These are phyloP conservation scores for Cladobotryum protrusum DNA, from an alignment of 2,329 filamentous ascomycete species.

Conservation along the genomic window DNA sequence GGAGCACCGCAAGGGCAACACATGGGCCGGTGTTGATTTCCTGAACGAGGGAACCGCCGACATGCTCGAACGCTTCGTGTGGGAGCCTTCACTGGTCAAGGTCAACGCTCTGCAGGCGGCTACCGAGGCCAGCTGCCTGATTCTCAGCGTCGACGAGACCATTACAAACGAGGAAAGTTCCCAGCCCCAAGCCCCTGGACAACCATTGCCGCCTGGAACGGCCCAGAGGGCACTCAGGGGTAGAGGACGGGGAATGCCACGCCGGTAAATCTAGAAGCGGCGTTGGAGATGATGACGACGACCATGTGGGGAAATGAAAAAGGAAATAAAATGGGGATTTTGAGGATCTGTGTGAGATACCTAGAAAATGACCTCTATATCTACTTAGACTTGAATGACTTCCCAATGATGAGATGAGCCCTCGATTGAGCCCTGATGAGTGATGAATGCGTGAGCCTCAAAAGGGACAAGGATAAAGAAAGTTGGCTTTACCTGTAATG, in stretches of 20 bases:
- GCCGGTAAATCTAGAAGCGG: constrained; percentile 47
- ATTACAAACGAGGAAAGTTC: constrained; percentile 96
- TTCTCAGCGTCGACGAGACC: constrained; percentile 94
- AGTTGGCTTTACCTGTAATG: no score
- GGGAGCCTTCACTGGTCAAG: constrained; percentile 96
- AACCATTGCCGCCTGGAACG: constrained; percentile 70
- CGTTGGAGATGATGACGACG: background rate
- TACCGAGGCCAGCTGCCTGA: constrained; percentile 90
- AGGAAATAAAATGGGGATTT: constrained; percentile 14
- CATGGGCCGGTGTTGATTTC: constrained; percentile 96
- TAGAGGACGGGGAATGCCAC: constrained; percentile 82
- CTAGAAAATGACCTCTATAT: constrained; percentile 21
- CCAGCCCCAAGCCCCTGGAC: constrained; percentile 71
- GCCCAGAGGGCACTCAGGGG: constrained; percentile 83
- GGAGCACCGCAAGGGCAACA: constrained; percentile 87
- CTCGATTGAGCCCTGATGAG: no score
- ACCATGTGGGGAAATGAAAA: constrained; percentile 1
- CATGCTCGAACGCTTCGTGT: constrained; percentile 94
- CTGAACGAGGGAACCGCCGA: constrained; percentile 83
- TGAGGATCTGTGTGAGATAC: constrained; percentile 32
- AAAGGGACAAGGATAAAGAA: no score
- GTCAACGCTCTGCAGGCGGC: constrained; percentile 95
- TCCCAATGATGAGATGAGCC: background rate
- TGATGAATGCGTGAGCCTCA: no score
- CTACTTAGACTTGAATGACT: constrained; percentile 8